Evolutionary conservation across 2,329 filamentous ascomycete genomes (phyloP).

Genomic region (Ceratocystis diversiconidia): DNA sequence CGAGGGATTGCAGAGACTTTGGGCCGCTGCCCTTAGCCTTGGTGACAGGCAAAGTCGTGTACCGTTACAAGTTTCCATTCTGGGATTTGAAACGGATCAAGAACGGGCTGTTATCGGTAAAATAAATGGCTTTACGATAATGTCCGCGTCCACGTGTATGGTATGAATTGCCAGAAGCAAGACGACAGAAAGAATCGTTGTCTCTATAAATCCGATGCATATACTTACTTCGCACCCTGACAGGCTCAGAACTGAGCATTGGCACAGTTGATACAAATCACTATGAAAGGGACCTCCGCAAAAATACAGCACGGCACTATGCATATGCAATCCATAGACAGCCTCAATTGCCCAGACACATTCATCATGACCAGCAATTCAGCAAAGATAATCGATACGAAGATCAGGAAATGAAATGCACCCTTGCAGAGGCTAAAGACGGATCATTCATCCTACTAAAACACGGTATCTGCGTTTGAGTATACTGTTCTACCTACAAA

Average conservation of each 20-base stretch:
- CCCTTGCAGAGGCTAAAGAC: too few relatives aligned
- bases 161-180: neutral
- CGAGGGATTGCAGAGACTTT: constrained; percentile 73
- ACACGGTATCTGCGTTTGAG: neutral
- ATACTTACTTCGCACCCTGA: too few relatives aligned
- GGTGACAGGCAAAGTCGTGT: constrained; percentile 69
- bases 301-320: too few relatives aligned
- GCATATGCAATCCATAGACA: too few relatives aligned
- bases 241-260: too few relatives aligned
- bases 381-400: neutral
- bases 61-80: constrained; percentile 38
- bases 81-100: constrained; percentile 31
- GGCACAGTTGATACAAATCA: too few relatives aligned
- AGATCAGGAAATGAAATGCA: constrained; percentile 2
- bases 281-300: too few relatives aligned
- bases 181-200: neutral
- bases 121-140: neutral
- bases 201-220: too few relatives aligned
- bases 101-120: constrained; percentile 28
- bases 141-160: neutral
- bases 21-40: constrained; percentile 77
- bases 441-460: neutral
- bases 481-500: neutral
- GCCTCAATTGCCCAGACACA: too few relatives aligned
- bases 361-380: too few relatives aligned